A percentile compares a stretch with the other conserved stretches of the same genome.
These are phyloP conservation scores for Zanthoxylum bungeanum DNA, from an alignment of 345 rosid species.

Conservation along the genomic window DNA sequence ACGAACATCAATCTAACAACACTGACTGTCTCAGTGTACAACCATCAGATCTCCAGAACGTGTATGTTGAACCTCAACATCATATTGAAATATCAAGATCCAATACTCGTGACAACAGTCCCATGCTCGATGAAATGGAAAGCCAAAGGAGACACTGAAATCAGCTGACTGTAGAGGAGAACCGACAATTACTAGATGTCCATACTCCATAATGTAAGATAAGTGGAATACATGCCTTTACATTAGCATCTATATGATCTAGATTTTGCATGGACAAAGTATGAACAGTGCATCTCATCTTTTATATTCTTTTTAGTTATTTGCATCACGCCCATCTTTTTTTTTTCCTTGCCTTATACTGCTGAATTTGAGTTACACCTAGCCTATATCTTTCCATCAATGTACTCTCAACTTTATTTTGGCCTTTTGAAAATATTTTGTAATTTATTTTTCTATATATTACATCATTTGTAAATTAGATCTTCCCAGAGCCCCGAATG, in stretches of 20 bases:
- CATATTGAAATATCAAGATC: conserved; percentile 29
- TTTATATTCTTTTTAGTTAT: background rate
- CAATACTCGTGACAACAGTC: conserved; percentile 36
- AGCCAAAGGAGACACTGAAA: conserved; percentile 17
- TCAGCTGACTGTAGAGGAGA: conserved; percentile 5
- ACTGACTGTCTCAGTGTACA: conserved; percentile 28
- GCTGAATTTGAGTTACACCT: background rate
- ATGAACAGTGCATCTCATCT: background rate
- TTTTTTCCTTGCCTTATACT: background rate
- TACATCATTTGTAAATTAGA: no score
- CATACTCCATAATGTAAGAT: background rate
- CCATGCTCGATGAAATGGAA: conserved; percentile 30
- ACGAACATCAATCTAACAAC: conserved; percentile 30
- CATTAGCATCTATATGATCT: background rate
- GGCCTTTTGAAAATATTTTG: no score
- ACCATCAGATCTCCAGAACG: conserved; percentile 48
- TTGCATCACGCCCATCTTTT: background rate
- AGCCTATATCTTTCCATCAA: no score
- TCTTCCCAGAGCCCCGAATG: no score
- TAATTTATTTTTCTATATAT: no score
- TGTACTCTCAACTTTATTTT: no score
- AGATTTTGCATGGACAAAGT: background rate
- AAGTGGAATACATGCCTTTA: background rate
- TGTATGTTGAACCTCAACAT: conserved; percentile 45
- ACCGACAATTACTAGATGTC: background rate